Evolutionary conservation across 2,329 filamentous ascomycete genomes (phyloP), one percentile per base, ranked within the genome.

Genomic region (Clathrospora elynae): DNA sequence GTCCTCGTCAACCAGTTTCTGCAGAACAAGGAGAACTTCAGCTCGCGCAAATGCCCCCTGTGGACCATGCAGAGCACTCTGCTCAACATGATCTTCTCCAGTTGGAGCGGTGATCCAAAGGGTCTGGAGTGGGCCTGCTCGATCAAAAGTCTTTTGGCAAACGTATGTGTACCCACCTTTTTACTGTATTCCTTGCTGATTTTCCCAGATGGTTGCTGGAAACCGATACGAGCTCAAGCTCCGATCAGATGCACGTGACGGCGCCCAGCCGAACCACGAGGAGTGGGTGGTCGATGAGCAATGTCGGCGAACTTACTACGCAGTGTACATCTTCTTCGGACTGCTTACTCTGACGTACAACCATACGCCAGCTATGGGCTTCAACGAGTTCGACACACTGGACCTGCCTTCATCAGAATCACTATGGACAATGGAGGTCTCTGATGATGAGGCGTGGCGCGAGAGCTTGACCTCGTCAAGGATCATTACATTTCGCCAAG

Each of bases 51-150:
- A 71, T 97, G 92, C 63, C 93, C 93, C 3, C 74, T 99, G 10
- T 97, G 93, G 92, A 93, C 92, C 33, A 97, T 97, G 90, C 93
- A 99, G 70, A 90, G 89, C 69, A 95, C 91, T 3, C 77, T 99
- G 39, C 78, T 99, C 45, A 99, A 99, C 78, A 97, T 97, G 93
- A 86, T 96, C 55, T 97, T 99, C 70, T 90, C 93, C 41, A 97
- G 91, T 77, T 99, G 93, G 93, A 97, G 93, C 70, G 93, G 93
- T 62, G 93, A 97, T 65, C 87, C 93, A 23, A 97, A 96, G 73
- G 93, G 93, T 24, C 80, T 99, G 2, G 93, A 99, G 71, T 99
- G 93, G 93, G 91, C 93, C 23, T 97, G 92, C 72, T 97, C 93
- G 2, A 97, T 99, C 74, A 97, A 97, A 81, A 95, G 90, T 77